Evolutionary conservation across 352 stramenopile species (phyloP), one percentile per base, ranked within the genome.

Genomic region (Pythium volutum): DNA sequence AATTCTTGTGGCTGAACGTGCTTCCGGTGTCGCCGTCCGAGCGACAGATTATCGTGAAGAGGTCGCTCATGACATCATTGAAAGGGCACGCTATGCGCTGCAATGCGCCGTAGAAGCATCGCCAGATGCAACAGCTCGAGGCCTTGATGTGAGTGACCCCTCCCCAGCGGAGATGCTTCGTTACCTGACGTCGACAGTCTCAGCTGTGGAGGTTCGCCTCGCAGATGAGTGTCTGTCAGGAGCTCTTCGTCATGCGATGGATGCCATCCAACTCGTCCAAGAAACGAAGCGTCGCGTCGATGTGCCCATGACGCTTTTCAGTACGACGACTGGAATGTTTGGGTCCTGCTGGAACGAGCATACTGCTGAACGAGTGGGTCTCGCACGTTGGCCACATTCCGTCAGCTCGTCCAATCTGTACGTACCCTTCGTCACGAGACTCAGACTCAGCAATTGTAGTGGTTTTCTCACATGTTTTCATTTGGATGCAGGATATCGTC

Each of bases 1-100:
- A 15, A 27, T 70, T 56, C 52, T 87, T 26, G 53, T n/a, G 7
- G 4, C 27, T 4, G 60, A 67, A 22, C 31, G 49, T 25, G 18
- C 54, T 20, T 31, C n/a, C 23, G 20, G n/a, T n/a, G 33, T 8
- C 16, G n/a, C 39, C 34, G 11, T 18, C 12, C 8, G 23, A 18
- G 8, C 26, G 5, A 38, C 29, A 14, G 42, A 53, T 46, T 4
- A 34, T 9, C 51, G 57, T 26, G 26, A 48, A 23, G 36, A 39
- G 4, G 39, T 67, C 7, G 61, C 61, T 2, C 9, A 43, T 22
- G 39, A 52, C 11, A 22, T 62, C n/a, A 47, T 49, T 18, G 26
- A 51, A 20, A 67, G 62, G 25, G 45, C 16, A 12, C 45, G 54
- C 16, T 62, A 62, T 34, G 52, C 39, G 7, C 20, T 62, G 51